Conservation (phyloP, 2,329 filamentous ascomycete genomes). For the Colletotrichum tropicicola region DNA sequence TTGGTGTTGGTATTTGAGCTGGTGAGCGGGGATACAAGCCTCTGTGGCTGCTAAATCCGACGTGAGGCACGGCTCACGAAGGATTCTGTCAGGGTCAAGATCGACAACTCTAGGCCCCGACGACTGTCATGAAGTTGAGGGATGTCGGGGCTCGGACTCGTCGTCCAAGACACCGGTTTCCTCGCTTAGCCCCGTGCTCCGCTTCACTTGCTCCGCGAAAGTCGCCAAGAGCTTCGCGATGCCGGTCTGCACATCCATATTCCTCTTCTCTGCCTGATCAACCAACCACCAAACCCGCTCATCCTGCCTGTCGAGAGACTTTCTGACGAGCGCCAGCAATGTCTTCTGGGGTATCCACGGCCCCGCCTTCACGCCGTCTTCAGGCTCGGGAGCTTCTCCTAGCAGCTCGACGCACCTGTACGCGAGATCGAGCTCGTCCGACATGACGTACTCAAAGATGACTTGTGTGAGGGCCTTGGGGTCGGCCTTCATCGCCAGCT, state of each 20-base stretch:
- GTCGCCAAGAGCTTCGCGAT: conserved; percentile 26
- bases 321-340: conserved; percentile 20
- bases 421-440: conserved; percentile 22
- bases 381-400: conserved; percentile 7
- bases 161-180: not conserved
- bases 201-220: conserved; percentile 25
- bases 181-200: conserved; percentile 2
- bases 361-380: not conserved
- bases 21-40: not conserved
- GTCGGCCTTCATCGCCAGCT: conserved; percentile 30
- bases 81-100: too few species aligned
- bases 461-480: conserved; percentile 10
- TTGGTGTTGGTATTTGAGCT: not conserved
- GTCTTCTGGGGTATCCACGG: conserved; percentile 20
- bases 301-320: conserved; percentile 25
- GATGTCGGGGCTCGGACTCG: not conserved
- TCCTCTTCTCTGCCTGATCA: conserved; percentile 26
- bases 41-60: too few species aligned
- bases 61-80: too few species aligned
- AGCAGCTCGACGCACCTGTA: conserved; percentile 25
- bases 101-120: too few species aligned
- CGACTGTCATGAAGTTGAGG: not conserved
- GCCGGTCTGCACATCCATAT: conserved; percentile 24
- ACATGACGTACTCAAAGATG: conserved; percentile 13
- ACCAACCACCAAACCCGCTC: conserved; percentile 28